phyloP scores from a whole-genome alignment of 75 land plant genomes.

The Sequoia sempervirens region DNA sequence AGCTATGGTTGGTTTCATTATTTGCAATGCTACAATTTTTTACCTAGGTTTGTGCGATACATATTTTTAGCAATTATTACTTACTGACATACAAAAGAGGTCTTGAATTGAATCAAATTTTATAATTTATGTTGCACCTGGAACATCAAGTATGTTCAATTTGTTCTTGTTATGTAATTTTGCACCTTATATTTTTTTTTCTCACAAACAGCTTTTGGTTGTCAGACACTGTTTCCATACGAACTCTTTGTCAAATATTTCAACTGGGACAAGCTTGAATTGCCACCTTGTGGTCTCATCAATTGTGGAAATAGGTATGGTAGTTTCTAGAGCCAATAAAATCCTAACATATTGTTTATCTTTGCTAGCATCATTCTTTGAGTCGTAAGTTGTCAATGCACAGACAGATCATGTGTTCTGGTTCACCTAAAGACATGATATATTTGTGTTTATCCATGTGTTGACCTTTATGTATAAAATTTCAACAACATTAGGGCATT shows the following conservation, averaged over 20 bases:
- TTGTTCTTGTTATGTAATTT: not conserved
- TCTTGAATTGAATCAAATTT: not conserved
- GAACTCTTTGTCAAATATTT: constrained; percentile 53
- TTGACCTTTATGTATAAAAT: not conserved
- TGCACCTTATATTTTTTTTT: constrained; percentile 3
- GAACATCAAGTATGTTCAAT: not conserved
- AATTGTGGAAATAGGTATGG: constrained; percentile 80
- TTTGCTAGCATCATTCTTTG: not conserved
- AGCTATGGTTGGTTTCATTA: not conserved
- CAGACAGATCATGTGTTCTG: not conserved
- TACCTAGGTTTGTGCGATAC: not conserved
- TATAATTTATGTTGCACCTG: not conserved
- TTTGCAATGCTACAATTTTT: not conserved
- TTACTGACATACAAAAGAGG: not conserved
- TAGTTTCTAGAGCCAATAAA: not conserved
- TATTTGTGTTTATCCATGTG: not conserved
- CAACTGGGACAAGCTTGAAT: constrained; percentile 41
- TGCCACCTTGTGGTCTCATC: constrained; percentile 56
- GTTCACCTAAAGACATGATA: not conserved
- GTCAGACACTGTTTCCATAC: constrained; percentile 58
- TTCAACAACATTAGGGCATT: not conserved
- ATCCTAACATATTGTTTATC: not conserved
- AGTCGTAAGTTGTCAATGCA: not conserved
- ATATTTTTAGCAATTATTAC: not conserved
- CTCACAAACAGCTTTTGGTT: constrained; percentile 6